Conservation (phyloP, 139 green algal genomes). For the Micractinium conductrix region DNA sequence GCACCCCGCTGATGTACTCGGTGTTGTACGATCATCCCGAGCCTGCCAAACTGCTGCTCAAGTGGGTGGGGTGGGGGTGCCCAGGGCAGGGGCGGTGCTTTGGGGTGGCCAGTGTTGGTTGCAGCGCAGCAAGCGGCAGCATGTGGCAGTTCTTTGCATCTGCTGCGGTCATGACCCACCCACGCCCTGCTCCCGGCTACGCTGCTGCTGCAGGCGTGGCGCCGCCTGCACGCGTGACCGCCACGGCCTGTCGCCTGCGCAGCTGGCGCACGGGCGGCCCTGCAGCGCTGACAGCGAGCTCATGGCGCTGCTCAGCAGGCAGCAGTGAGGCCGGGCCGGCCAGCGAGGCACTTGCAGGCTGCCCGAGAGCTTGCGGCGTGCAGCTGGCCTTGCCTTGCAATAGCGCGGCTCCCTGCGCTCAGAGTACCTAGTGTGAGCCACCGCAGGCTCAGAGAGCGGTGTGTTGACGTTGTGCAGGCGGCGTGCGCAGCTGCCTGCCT, state of each 20-base stretch:
- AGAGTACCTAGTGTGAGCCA: no score
- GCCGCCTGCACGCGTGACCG: constrained; percentile 12
- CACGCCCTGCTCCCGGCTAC: background rate
- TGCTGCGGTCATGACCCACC: background rate
- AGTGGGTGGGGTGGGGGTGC: background rate
- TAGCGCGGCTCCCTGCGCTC: no score
- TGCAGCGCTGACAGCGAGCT: constrained; percentile 29
- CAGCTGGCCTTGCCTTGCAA: no score
- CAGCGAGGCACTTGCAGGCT: no score
- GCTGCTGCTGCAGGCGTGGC: constrained; percentile 20
- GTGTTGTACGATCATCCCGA: constrained; percentile 20
- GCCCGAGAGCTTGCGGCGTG: no score
- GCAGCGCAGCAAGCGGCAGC: background rate
- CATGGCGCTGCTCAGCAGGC: constrained; percentile 12
- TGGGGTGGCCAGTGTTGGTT: background rate
- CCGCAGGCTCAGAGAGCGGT: no score
- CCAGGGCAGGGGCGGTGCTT: background rate
- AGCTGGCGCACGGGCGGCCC: constrained; percentile 18
- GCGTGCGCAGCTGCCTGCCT: no score
- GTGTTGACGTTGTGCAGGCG: no score
- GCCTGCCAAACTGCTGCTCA: constrained; percentile 26
- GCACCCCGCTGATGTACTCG: constrained; percentile 37
- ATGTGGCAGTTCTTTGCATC: background rate
- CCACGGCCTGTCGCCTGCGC: constrained; percentile 14
- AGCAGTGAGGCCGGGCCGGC: background rate